Conservation (phyloP, 805 yeast species). For the Cyberlindnera maritima region DNA sequence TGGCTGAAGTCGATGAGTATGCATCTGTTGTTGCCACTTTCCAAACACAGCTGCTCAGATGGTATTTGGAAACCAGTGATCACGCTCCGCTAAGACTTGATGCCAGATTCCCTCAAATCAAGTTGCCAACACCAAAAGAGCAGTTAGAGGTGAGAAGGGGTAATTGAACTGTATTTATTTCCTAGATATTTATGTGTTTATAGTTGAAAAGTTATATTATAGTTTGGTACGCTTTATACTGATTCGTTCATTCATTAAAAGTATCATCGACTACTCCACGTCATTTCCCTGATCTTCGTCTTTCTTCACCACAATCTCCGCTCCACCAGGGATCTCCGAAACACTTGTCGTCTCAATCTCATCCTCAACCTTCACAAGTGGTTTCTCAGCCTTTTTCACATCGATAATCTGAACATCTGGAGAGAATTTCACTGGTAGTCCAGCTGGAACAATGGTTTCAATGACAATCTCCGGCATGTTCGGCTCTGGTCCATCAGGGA, state of each 20-base stretch:
- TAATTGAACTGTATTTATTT: too few species aligned
- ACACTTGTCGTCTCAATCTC: slow-evolving; percentile 6
- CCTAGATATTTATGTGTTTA: too few species aligned
- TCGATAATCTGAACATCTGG: slow-evolving; percentile 56
- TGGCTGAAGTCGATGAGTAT: too few species aligned
- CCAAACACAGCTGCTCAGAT: too few species aligned
- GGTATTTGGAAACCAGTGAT: too few species aligned
- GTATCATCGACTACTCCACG: not conserved
- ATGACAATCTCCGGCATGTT: slow-evolving; percentile 66
- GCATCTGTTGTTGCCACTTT: too few species aligned
- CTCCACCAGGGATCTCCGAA: not conserved
- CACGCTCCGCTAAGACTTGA: too few species aligned
- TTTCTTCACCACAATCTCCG: not conserved
- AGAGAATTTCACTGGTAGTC: slow-evolving; percentile 57
- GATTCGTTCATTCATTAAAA: not conserved
- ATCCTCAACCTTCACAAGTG: slow-evolving; percentile 16
- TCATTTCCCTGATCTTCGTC: not conserved
- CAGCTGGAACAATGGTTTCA: slow-evolving; percentile 65
- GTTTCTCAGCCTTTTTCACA: slow-evolving; percentile 28
- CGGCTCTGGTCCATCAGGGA: slow-evolving; percentile 71
- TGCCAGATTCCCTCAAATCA: too few species aligned
- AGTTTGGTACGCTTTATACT: too few species aligned
- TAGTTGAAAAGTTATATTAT: too few species aligned
- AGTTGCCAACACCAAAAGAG: too few species aligned
- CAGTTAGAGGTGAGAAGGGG: too few species aligned